Conservation (phyloP, 2,329 filamentous ascomycete genomes). For the Xylariaceae sp. region DNA sequence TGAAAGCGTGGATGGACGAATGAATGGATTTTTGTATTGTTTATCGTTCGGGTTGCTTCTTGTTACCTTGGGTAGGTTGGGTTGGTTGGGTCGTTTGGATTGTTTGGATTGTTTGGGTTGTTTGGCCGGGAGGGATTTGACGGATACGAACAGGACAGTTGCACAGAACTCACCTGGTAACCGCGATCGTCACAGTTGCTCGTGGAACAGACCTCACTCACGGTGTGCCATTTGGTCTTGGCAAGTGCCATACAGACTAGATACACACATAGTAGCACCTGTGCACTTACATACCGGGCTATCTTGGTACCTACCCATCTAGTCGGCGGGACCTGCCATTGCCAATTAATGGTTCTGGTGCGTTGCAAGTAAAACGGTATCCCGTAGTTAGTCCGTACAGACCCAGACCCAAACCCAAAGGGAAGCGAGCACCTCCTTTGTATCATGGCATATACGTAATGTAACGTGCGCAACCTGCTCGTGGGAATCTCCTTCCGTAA, state of each 20-base stretch:
- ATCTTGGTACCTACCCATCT: too few relatives aligned
- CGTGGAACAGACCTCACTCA: too few relatives aligned
- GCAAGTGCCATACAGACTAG: background rate
- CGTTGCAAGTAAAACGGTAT: too few relatives aligned
- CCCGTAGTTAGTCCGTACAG: too few relatives aligned
- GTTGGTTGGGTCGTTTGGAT: background rate
- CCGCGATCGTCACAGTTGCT: background rate
- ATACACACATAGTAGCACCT: too few relatives aligned
- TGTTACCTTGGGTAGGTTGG: background rate
- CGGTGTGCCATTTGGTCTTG: too few relatives aligned
- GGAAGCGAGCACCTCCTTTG: too few relatives aligned
- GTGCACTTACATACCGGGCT: too few relatives aligned
- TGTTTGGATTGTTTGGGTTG: constrained; percentile 2
- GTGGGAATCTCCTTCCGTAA: background rate
- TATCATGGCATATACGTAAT: too few relatives aligned
- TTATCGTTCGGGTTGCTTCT: background rate
- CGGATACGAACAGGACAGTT: background rate
- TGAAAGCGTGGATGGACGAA: background rate
- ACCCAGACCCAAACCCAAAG: too few relatives aligned
- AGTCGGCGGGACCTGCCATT: too few relatives aligned
- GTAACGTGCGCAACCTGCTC: background rate
- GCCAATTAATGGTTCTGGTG: too few relatives aligned
- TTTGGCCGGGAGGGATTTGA: background rate
- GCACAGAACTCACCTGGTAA: background rate
- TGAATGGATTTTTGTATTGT: background rate